A percentile compares a stretch with the other conserved stretches of the same genome.
These are phyloP conservation scores for Colletotrichum kahawae DNA, from an alignment of 2,329 filamentous ascomycete species.

Conservation along the genomic window DNA sequence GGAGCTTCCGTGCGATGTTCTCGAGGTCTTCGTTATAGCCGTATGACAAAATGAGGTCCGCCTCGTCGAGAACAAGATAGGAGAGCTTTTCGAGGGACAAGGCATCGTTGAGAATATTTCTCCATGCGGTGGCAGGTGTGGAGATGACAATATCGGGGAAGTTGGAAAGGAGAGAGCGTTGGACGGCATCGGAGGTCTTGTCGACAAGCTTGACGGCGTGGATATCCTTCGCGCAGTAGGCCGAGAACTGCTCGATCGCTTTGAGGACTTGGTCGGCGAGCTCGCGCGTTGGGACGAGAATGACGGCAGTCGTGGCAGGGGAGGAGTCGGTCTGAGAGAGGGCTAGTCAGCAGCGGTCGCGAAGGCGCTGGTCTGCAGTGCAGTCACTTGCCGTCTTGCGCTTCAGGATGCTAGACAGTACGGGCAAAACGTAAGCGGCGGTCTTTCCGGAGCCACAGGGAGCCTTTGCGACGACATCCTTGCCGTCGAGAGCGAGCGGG, in stretches of 20 bases:
- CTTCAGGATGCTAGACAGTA: slow-evolving; percentile 84
- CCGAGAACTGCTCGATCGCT: slow-evolving; percentile 75
- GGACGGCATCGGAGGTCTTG: slow-evolving; percentile 88
- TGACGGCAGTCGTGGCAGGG: slow-evolving; percentile 73
- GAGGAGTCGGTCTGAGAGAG: slow-evolving; percentile 50
- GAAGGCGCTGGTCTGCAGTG: neutral
- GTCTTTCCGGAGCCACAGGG: slow-evolving; percentile 98
- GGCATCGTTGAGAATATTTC: slow-evolving; percentile 75
- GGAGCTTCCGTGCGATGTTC: slow-evolving; percentile 76
- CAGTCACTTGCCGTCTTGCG: slow-evolving; percentile 65
- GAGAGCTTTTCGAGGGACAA: slow-evolving; percentile 74
- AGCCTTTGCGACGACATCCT: slow-evolving; percentile 89
- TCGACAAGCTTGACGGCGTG: slow-evolving; percentile 86
- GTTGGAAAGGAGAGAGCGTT: slow-evolving; percentile 83
- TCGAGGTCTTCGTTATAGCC: slow-evolving; percentile 92
- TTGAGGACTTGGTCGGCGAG: slow-evolving; percentile 90
- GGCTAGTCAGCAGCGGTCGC: slow-evolving; percentile 6
- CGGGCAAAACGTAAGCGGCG: slow-evolving; percentile 89
- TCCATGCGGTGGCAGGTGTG: slow-evolving; percentile 83
- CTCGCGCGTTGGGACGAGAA: slow-evolving; percentile 93
- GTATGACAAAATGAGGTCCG: slow-evolving; percentile 91
- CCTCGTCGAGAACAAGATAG: slow-evolving; percentile 90
- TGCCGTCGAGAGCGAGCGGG: slow-evolving; percentile 83
- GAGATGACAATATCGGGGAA: slow-evolving; percentile 89
- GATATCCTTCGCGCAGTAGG: slow-evolving; percentile 85